These are phyloP conservation scores for Bisporella sp. DNA, from an alignment of 2,329 filamentous ascomycete genomes.

Conservation along the genomic window DNA sequence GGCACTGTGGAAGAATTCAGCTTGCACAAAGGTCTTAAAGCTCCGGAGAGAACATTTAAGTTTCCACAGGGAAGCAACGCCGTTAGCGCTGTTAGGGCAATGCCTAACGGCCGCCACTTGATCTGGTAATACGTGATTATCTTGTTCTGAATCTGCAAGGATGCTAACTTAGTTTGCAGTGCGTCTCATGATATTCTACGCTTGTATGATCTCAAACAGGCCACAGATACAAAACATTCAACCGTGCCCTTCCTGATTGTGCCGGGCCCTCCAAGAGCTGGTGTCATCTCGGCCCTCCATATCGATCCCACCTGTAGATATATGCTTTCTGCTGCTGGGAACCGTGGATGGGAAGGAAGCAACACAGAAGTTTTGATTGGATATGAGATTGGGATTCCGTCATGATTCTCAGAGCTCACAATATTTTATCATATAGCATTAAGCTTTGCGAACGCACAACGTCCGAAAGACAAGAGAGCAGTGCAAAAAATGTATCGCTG, in stretches of 20 bases:
- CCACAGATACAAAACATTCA: slow-evolving; percentile 59
- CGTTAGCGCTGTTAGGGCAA: slow-evolving; percentile 79
- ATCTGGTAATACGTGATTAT: slow-evolving; percentile 55
- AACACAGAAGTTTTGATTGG: slow-evolving; percentile 87
- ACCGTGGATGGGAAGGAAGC: slow-evolving; percentile 88
- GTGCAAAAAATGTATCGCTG: too few relatives aligned
- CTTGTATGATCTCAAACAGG: slow-evolving; percentile 75
- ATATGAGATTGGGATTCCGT: slow-evolving; percentile 65
- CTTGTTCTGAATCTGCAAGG: slow-evolving; percentile 11
- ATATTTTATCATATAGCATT: too few relatives aligned
- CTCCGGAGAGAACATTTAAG: slow-evolving; percentile 71
- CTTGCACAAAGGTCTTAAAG: slow-evolving; percentile 71
- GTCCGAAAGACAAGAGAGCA: too few relatives aligned
- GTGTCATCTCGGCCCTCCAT: slow-evolving; percentile 80
- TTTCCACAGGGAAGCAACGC: slow-evolving; percentile 86
- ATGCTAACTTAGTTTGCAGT: slow-evolving; percentile 35
- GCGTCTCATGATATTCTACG: slow-evolving; percentile 91
- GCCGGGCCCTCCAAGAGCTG: slow-evolving; percentile 74
- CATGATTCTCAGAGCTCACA: background rate
- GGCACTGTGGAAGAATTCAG: slow-evolving; percentile 90
- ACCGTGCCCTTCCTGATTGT: slow-evolving; percentile 94
- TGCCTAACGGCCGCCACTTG: slow-evolving; percentile 88
- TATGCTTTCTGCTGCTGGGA: slow-evolving; percentile 88
- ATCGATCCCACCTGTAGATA: slow-evolving; percentile 83
- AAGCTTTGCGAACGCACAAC: too few relatives aligned